Evolutionary conservation across 306 rosid species (phyloP), one percentile per base, ranked within the genome.

Genomic region (Ceratonia siliqua): DNA sequence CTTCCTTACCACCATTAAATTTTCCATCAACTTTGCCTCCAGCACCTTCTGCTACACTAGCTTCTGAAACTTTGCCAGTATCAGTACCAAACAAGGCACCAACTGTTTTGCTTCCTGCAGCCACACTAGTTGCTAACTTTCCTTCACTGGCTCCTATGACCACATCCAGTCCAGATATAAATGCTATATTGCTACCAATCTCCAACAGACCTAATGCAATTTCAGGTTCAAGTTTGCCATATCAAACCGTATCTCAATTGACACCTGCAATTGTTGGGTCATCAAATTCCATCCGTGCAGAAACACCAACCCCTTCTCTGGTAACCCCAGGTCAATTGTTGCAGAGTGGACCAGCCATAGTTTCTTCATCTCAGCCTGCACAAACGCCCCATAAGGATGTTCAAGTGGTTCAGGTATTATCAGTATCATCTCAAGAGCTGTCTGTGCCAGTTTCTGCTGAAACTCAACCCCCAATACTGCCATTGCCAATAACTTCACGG

Each of bases 241-340:
- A 85, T 82, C 91, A 89, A 83, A 74, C 83, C 32, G 45, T 79
- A 24, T 83, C 98, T 62, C 90, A 86, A 75, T 43, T 90, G 33
- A 12, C 82, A 13, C 78, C 96, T 49, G 78, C 90, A 10, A 48
- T 74, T 61, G 81, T 76, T 76, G 93, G 93, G 69, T 73, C 92
- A 68, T 78, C 90, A 21, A 86, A 48, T 75, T 78, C 91, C 24
- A 39, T 74, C 25, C 82, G 41, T n/a, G 11, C 80, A 28, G 92
- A 88, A 67, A 52, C 84, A 39, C 79, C 86, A 6, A 78, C 76
- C 27, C 97, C 91, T 61, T 75, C 96, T 59, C 75, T 91, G 80
- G 82, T 94, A 75, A 94, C 96, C 68, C 97, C 97, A 14, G 96
- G 92, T 38, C 97, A 93, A 84, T 80, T 94, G 58, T 81, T 87